Evolutionary conservation across 768 basidiomycete genomes (phyloP).

Genomic region (Cyclocybe aegerita): DNA sequence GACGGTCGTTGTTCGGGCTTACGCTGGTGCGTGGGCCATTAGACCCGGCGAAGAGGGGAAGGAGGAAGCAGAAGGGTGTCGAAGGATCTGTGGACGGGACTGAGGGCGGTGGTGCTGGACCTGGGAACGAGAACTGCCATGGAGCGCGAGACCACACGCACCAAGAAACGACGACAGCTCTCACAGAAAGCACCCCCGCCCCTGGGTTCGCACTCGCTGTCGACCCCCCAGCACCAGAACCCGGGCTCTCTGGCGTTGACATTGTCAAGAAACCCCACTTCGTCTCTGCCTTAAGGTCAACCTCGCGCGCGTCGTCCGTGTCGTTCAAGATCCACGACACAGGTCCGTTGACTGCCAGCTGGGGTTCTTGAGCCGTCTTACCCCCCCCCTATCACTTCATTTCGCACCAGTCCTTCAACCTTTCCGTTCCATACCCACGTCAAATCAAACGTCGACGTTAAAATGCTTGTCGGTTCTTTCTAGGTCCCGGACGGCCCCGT

Average conservation of each 20-base stretch:
- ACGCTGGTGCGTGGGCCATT: slow-evolving; percentile 13
- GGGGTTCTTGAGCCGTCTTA: slow-evolving; percentile 7
- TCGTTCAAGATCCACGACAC: slow-evolving; percentile 21
- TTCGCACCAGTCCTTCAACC: too few relatives aligned
- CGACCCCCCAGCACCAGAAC: not conserved
- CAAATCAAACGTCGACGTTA: too few relatives aligned
- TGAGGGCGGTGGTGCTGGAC: not conserved
- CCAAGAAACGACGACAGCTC: not conserved
- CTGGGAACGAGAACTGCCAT: not conserved
- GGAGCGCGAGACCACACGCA: not conserved
- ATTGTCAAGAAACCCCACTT: too few relatives aligned
- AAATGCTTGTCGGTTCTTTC: too few relatives aligned
- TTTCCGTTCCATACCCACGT: too few relatives aligned
- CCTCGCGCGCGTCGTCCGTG: slow-evolving; percentile 3
- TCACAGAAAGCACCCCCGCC: too few relatives aligned
- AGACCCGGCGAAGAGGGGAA: slow-evolving; percentile 12
- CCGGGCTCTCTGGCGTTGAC: not conserved
- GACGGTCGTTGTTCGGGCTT: slow-evolving; percentile 24
- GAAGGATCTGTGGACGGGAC: not conserved
- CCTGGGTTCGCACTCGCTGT: not conserved
- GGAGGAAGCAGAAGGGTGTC: slow-evolving; percentile 12
- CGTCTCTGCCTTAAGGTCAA: not conserved
- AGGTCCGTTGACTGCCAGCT: slow-evolving; percentile 20
- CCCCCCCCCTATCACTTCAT: too few relatives aligned
- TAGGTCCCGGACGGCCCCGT: too few relatives aligned